These are phyloP conservation scores for Pneumocystis wakefieldiae DNA, from an alignment of 1,139 yeast species.

Conservation along the genomic window DNA sequence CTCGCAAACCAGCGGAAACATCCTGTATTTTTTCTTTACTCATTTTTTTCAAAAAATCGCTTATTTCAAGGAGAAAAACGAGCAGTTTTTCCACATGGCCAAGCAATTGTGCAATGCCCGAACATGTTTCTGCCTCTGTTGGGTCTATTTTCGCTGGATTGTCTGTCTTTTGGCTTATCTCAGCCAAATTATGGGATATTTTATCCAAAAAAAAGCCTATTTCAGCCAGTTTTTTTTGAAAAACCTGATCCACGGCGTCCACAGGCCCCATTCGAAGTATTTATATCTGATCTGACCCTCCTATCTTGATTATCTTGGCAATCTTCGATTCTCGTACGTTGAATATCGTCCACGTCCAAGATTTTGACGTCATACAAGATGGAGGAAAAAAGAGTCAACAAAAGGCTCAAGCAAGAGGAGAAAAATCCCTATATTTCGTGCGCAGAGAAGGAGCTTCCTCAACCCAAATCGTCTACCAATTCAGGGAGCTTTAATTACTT, in stretches of 20 bases:
- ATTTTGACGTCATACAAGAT: neutral
- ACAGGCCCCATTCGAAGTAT: neutral
- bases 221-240: neutral
- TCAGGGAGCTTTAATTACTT: neutral
- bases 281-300: neutral
- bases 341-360: neutral
- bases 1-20: neutral
- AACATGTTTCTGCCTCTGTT: neutral
- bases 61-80: neutral
- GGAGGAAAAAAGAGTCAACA: conserved; percentile 15
- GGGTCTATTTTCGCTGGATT: neutral
- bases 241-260: neutral
- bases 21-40: neutral
- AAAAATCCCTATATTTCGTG: conserved; percentile 23
- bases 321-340: neutral
- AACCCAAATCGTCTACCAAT: neutral
- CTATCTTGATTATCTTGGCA: neutral
- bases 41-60: neutral
- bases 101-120: neutral
- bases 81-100: neutral
- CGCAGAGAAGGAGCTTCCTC: conserved; percentile 10
- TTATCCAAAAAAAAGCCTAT: neutral
- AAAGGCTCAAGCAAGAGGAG: conserved; percentile 3
- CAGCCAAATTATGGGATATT: neutral
- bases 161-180: neutral